Percentiles rank a stretch among this genome's conserved stretches.
These are phyloP conservation scores for Hansenula sp. DNA, from an alignment of 1,139 yeast species.

Conservation along the genomic window DNA sequence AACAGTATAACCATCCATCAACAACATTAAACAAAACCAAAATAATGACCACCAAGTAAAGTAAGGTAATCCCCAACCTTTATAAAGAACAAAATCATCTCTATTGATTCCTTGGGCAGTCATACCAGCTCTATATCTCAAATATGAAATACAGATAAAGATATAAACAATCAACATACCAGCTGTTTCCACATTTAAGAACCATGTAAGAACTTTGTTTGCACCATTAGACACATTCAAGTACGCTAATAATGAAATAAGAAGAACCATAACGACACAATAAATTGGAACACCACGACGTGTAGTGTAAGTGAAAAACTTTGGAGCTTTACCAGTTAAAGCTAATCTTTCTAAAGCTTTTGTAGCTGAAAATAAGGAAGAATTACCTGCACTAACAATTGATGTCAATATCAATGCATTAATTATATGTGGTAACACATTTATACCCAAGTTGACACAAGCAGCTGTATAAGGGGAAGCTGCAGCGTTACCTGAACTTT, in stretches of 20 bases:
- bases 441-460: slow-evolving; percentile 31
- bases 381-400: slow-evolving; percentile 55
- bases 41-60: background rate
- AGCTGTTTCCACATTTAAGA: slow-evolving; percentile 61
- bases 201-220: slow-evolving; percentile 52
- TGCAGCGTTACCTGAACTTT: slow-evolving; percentile 41
- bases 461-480: slow-evolving; percentile 52
- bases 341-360: slow-evolving; percentile 45
- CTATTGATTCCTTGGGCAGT: slow-evolving; percentile 47
- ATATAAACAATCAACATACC: slow-evolving; percentile 59
- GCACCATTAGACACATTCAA: slow-evolving; percentile 40
- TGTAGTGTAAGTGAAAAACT: slow-evolving; percentile 33
- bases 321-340: slow-evolving; percentile 44
- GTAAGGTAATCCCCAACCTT: slow-evolving; percentile 32
- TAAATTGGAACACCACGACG: slow-evolving; percentile 24
- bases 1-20: slow-evolving; percentile 10
- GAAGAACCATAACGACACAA: slow-evolving; percentile 33
- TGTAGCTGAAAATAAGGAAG: slow-evolving; percentile 49
- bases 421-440: slow-evolving; percentile 39
- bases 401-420: slow-evolving; percentile 49
- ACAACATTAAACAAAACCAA: background rate
- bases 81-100: slow-evolving; percentile 36
- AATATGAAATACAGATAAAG: slow-evolving; percentile 50
- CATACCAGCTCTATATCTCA: slow-evolving; percentile 50
- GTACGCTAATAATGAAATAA: slow-evolving; percentile 17